These are phyloP conservation scores for Amylocystis lapponica DNA, from an alignment of 768 basidiomycete genomes.

Conservation along the genomic window DNA sequence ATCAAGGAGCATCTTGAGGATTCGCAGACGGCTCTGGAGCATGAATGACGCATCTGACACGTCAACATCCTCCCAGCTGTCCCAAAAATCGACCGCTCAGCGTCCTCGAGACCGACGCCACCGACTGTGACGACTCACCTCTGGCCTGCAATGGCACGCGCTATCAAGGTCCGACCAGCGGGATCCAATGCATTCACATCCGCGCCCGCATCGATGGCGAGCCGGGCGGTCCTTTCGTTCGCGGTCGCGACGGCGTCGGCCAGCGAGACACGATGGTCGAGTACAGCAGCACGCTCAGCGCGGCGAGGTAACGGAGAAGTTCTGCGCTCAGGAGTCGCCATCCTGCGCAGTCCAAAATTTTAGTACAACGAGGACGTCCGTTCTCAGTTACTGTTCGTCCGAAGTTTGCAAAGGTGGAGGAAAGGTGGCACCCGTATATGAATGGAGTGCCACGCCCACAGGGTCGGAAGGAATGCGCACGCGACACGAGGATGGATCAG, in stretches of 20 bases:
- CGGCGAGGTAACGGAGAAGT: too few relatives aligned
- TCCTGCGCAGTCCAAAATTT: not conserved
- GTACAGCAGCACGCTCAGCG: conserved; percentile 9
- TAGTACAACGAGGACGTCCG: conserved; percentile 1
- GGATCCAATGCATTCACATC: conserved; percentile 64
- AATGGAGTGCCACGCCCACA: not conserved
- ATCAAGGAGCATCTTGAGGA: conserved; percentile 48
- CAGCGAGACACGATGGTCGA: conserved; percentile 11
- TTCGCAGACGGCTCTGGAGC: conserved; percentile 49
- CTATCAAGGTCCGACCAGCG: conserved; percentile 55
- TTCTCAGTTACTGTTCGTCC: not conserved
- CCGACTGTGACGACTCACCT: conserved; percentile 35
- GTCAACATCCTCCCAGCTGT: conserved; percentile 66
- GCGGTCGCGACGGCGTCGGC: conserved; percentile 47
- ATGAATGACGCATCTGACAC: conserved; percentile 66
- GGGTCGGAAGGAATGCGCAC: conserved; percentile 5
- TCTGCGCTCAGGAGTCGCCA: too few relatives aligned
- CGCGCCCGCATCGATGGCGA: conserved; percentile 52
- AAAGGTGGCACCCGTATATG: conserved; percentile 1
- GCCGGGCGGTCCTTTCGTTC: conserved; percentile 45
- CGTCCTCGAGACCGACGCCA: conserved; percentile 4
- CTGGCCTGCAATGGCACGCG: conserved; percentile 68
- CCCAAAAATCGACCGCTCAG: not conserved
- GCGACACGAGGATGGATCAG: conserved; percentile 10
- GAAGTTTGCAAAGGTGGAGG: not conserved